phyloP scores from a whole-genome alignment of 768 basidiomycete genomes.

The Trametes coccinea region DNA sequence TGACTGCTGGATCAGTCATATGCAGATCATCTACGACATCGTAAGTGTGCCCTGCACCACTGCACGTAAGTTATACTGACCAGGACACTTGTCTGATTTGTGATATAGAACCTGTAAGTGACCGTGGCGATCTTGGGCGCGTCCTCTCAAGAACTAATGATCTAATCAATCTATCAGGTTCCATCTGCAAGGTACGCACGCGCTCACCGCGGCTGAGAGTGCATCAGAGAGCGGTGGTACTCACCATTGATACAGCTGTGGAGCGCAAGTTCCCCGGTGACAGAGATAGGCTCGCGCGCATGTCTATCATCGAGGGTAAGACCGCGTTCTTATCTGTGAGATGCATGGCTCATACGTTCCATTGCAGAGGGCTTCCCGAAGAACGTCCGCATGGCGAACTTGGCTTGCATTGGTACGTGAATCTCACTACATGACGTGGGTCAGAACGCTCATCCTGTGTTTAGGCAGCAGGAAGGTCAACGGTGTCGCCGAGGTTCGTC shows the following conservation, averaged over 20 bases:
- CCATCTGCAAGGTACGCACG: slow-evolving; percentile 66
- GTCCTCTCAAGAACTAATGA: no score
- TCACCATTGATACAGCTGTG: slow-evolving; percentile 52
- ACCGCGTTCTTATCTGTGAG: not conserved
- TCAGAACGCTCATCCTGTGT: not conserved
- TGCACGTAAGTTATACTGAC: not conserved
- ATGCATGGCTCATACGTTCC: not conserved
- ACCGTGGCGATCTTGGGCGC: not conserved
- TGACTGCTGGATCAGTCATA: slow-evolving; percentile 45
- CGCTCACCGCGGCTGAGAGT: not conserved
- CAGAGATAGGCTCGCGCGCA: slow-evolving; percentile 71
- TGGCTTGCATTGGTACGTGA: slow-evolving; percentile 76
- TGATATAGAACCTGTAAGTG: slow-evolving; percentile 50
- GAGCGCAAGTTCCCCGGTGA: slow-evolving; percentile 91
- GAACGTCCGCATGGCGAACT: slow-evolving; percentile 86
- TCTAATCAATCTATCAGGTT: slow-evolving; percentile 41
- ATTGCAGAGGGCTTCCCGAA: slow-evolving; percentile 77
- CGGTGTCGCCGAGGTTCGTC: slow-evolving; percentile 84
- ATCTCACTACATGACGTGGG: not conserved
- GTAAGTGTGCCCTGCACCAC: slow-evolving; percentile 44
- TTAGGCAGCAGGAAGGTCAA: slow-evolving; percentile 83
- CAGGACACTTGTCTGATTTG: not conserved
- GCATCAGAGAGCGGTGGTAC: not conserved
- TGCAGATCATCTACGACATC: slow-evolving; percentile 93
- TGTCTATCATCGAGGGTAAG: slow-evolving; percentile 90